These are phyloP conservation scores for Neofusicoccum cordaticola DNA, from an alignment of 2,329 filamentous ascomycete genomes.

Conservation along the genomic window DNA sequence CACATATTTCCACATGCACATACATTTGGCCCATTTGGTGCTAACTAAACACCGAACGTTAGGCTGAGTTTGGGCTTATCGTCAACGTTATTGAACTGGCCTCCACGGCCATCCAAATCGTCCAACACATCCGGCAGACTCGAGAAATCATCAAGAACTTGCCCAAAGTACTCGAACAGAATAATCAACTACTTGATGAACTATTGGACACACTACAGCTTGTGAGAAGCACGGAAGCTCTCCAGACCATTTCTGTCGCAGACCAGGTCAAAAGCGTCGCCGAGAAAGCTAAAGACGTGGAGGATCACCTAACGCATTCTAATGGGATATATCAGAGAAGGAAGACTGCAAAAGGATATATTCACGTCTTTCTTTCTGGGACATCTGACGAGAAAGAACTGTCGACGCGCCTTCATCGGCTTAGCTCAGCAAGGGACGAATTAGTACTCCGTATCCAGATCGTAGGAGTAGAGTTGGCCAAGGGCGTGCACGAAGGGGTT, in stretches of 20 bases:
- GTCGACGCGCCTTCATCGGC: neutral
- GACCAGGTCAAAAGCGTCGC: neutral
- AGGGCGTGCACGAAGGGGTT: no score
- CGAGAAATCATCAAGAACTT: neutral
- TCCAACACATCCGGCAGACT: neutral
- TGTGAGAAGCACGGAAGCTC: neutral
- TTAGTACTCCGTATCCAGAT: neutral
- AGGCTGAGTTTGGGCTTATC: neutral
- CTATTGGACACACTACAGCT: neutral
- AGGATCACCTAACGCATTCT: neutral
- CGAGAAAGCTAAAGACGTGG: neutral
- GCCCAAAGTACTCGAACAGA: neutral
- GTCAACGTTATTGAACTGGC: neutral
- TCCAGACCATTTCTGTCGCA: neutral
- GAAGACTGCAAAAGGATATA: neutral
- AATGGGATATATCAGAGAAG: neutral
- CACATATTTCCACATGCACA: no score
- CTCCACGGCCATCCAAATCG: neutral
- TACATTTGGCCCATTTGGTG: no score
- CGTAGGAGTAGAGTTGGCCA: neutral
- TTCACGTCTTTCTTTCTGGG: neutral
- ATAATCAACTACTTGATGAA: neutral
- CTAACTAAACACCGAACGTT: no score
- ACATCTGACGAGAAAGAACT: neutral
- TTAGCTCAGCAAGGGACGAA: neutral